Percentiles rank a stretch among this genome's conserved stretches.
These are phyloP conservation scores for Marvania coccoides DNA, from an alignment of 139 green algal species.

Conservation along the genomic window DNA sequence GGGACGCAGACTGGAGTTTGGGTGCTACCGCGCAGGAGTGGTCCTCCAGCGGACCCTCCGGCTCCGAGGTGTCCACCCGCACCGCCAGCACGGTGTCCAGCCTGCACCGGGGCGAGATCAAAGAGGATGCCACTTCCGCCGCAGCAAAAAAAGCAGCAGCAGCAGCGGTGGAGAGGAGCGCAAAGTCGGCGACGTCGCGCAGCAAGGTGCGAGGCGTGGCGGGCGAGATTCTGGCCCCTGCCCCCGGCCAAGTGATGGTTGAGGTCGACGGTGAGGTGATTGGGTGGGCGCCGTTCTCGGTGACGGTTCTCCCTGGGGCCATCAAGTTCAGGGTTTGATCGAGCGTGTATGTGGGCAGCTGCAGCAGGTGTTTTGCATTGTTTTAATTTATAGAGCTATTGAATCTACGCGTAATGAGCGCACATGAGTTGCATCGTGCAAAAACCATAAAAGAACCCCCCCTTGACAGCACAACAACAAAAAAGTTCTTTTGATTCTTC, in stretches of 20 bases:
- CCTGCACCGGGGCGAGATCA: not conserved
- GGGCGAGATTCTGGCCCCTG: not conserved
- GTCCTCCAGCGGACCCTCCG: not conserved
- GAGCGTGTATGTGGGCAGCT: too few species aligned
- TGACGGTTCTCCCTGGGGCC: not conserved
- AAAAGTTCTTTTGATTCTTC: conserved; percentile 2
- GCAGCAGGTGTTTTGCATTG: too few species aligned
- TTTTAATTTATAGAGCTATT: too few species aligned
- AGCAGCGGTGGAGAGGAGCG: too few species aligned
- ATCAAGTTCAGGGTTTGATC: conserved; percentile 6
- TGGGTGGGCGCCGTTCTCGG: not conserved
- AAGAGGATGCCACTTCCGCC: not conserved
- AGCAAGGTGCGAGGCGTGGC: not conserved
- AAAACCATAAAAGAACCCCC: not conserved
- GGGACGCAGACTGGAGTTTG: too few species aligned
- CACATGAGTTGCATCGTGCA: not conserved
- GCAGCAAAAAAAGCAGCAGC: too few species aligned
- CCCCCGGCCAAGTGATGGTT: not conserved
- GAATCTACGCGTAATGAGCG: too few species aligned
- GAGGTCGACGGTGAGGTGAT: conserved; percentile 2
- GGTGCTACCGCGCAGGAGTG: not conserved
- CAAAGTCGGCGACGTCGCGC: not conserved
- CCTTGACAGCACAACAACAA: not conserved
- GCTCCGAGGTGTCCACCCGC: not conserved
- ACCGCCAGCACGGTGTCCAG: not conserved